Conservation (phyloP, 2,329 filamentous ascomycete genomes). For the Pseudocercospora pini-densiflorae region DNA sequence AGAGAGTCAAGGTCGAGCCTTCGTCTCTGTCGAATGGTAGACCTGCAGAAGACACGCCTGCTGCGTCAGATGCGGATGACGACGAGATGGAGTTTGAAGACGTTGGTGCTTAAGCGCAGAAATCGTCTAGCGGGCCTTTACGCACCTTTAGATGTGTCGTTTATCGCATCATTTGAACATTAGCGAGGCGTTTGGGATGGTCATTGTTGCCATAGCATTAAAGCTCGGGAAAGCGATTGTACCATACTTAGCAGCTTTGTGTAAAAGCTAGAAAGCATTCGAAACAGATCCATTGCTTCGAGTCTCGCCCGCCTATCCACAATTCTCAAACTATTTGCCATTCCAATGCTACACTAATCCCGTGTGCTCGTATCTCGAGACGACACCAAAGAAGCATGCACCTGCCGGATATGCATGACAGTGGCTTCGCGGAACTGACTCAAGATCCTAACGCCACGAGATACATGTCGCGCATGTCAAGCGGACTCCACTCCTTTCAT, state of each 20-base stretch:
- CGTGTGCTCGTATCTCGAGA: background rate
- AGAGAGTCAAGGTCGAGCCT: slow-evolving; percentile 65
- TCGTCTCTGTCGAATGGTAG: slow-evolving; percentile 42
- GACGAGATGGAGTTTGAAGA: slow-evolving; percentile 56
- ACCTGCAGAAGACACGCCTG: slow-evolving; percentile 41
- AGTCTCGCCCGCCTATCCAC: background rate
- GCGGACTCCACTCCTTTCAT: background rate
- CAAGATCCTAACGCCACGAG: background rate
- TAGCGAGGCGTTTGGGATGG: slow-evolving; percentile 1
- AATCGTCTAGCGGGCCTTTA: background rate
- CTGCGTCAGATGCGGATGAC: slow-evolving; percentile 48
- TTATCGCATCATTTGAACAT: background rate
- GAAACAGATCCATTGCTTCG: background rate
- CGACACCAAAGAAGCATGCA: background rate
- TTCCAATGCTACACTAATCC: background rate
- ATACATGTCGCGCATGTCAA: too few relatives aligned
- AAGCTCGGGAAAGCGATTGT: background rate
- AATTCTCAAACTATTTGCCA: background rate
- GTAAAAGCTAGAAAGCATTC: background rate
- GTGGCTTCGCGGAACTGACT: background rate
- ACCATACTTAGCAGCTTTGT: background rate
- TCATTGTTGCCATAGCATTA: background rate
- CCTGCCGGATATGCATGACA: background rate
- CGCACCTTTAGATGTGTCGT: background rate
- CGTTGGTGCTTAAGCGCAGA: slow-evolving; percentile 32